A percentile compares a stretch with the other conserved stretches of the same genome.
Conservation (phyloP, 306 rosid genomes). For the Arachis hypogaea region DNA sequence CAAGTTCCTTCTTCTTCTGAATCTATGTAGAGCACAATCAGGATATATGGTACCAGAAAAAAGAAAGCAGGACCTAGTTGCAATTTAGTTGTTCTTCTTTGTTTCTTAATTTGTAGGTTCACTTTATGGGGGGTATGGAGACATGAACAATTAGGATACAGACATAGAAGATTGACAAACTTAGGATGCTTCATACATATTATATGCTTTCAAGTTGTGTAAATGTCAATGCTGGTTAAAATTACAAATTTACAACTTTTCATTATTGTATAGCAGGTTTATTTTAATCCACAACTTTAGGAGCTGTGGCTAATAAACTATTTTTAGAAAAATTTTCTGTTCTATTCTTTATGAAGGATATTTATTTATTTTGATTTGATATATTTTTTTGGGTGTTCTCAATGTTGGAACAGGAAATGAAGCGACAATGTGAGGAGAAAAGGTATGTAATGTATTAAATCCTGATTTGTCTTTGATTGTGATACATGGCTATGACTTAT, state of each 20-base stretch:
- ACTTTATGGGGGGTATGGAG: slow-evolving; percentile 17
- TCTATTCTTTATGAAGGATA: slow-evolving; percentile 16
- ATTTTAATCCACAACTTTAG: slow-evolving; percentile 19
- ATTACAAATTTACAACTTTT: slow-evolving; percentile 13
- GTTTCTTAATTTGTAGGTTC: slow-evolving; percentile 1
- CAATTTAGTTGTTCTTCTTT: slow-evolving; percentile 23
- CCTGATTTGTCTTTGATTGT: slow-evolving; percentile 18
- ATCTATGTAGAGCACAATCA: slow-evolving; percentile 3
- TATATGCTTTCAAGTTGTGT: slow-evolving; percentile 4
- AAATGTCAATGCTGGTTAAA: slow-evolving; percentile 9
- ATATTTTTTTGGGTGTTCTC: slow-evolving; percentile 36
- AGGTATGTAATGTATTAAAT: slow-evolving; percentile 57
- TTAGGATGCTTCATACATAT: slow-evolving; percentile 34
- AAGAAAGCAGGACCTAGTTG: neutral
- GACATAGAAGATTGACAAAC: neutral
- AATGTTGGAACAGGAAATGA: slow-evolving; percentile 89
- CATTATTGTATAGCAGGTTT: slow-evolving; percentile 21
- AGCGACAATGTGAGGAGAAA: slow-evolving; percentile 93
- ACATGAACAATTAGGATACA: neutral
- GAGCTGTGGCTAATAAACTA: neutral
- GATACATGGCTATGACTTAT: slow-evolving; percentile 36
- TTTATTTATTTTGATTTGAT: slow-evolving; percentile 21
- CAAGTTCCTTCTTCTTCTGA: neutral
- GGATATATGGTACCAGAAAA: slow-evolving; percentile 11
- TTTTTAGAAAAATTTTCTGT: neutral